Evolutionary conservation across 2,329 filamentous ascomycete genomes (phyloP), one percentile per base, ranked within the genome.

Genomic region (Ascocoryne sarcoides): DNA sequence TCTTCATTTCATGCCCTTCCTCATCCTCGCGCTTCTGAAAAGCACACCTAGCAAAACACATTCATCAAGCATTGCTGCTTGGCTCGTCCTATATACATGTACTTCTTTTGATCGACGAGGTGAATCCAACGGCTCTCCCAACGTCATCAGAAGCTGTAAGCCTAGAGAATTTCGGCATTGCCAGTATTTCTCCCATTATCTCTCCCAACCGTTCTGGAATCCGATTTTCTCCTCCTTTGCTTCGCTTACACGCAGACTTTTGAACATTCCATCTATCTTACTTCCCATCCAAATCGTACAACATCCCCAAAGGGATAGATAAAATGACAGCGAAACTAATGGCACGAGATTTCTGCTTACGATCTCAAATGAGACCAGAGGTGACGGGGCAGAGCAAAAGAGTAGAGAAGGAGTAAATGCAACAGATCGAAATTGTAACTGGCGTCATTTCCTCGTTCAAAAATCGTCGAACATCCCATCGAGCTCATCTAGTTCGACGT

Each of bases 401-500:
- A 16, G 19, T 18, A 19, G 16, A 35, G 10, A 38, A 31, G 12
- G 19, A 18, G 16, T 12, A 31, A 33, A 5, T 10, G 14, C 10
- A 26, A 39, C 28, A 17, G 15, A 29, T 21, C 5, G 19, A 10
- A 14, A 28, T 28, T 28, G 7, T 28, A 37, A 28, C 19, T 18
- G 16, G 18, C n/a, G 18, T 12, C 17, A 17, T 8, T 19, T 10
- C 2, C 7, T 33, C 39, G 21, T 38, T 49, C 36, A 51, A 31
- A 59, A 86, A 51, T 76, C 80, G 58, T 84, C 81, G 55, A 95
- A 76, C 60, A 95, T 75, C 53, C 84, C 79, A 58, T 96, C 90
- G 17, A 96, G 78, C 68, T 98, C 92, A 34, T 95, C 87, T 36
- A 96, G 76, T 61, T 93, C 88, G 52, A 96, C 82, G 49, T 79